Conservation (phyloP, 768 basidiomycete genomes). For the Lactifluus subvellereus region DNA sequence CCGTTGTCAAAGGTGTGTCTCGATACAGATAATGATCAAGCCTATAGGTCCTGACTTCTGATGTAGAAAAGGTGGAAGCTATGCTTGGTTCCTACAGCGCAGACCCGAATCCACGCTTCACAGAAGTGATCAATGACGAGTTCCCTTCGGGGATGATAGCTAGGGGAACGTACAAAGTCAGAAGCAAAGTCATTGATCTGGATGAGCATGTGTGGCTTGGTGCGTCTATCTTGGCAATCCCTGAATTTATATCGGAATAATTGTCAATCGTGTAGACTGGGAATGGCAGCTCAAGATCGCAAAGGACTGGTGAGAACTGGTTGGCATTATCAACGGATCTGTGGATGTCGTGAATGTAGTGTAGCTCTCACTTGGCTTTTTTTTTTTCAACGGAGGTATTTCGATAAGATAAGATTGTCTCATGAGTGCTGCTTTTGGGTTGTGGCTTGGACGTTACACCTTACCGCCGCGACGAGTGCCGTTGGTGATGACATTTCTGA, state of each 20-base stretch:
- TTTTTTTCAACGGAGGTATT: not conserved
- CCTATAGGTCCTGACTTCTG: constrained; percentile 6
- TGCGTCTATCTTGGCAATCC: constrained; percentile 33
- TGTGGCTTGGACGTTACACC: no score
- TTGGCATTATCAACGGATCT: constrained; percentile 26
- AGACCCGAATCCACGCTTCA: constrained; percentile 57
- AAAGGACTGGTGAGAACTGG: constrained; percentile 73
- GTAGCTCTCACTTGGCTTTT: constrained; percentile 8
- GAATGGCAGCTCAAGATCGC: constrained; percentile 88
- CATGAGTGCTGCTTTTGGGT: not conserved
- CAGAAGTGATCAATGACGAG: constrained; percentile 68
- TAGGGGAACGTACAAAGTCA: constrained; percentile 71
- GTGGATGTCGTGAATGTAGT: constrained; percentile 15
- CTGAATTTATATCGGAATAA: not conserved
- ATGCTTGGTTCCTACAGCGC: constrained; percentile 96
- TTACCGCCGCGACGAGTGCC: not conserved
- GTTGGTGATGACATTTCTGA: constrained; percentile 4
- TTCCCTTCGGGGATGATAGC: constrained; percentile 76
- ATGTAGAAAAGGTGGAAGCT: constrained; percentile 72
- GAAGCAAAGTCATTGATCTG: constrained; percentile 82
- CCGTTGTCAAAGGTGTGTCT: constrained; percentile 60
- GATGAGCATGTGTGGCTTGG: constrained; percentile 77
- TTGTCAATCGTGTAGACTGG: constrained; percentile 46
- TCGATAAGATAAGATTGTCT: constrained; percentile 19
- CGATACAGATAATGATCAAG: constrained; percentile 8